phyloP scores from a whole-genome alignment of 176 grass and related monocot genomes.

The Carex pumila region DNA sequence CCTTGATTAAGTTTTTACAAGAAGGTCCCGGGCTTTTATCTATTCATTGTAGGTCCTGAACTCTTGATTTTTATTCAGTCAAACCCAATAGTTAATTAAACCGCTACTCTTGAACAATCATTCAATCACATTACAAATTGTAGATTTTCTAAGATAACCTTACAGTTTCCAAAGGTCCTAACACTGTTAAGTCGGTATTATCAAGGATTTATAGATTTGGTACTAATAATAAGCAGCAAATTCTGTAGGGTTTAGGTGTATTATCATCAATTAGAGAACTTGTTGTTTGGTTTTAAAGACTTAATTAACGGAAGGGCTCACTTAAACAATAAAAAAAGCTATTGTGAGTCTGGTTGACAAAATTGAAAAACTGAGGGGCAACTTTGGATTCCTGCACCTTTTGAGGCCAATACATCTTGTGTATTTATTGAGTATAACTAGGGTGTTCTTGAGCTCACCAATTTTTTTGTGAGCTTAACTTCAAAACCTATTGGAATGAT shows the following conservation, averaged over 20 bases:
- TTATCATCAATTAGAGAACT: not conserved
- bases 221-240: not conserved
- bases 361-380: not conserved
- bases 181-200: not conserved
- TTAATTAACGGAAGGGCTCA: not conserved
- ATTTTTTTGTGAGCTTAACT: too few relatives aligned
- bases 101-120: not conserved
- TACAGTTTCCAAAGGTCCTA: not conserved
- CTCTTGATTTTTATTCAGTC: not conserved
- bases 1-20: conserved; percentile 3
- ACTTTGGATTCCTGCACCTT: not conserved
- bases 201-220: not conserved
- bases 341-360: not conserved
- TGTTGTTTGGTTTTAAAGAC: not conserved
- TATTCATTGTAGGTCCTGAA: not conserved
- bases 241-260: not conserved
- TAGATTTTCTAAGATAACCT: not conserved
- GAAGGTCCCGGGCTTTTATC: not conserved
- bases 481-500: too few relatives aligned
- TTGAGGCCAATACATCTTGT: not conserved
- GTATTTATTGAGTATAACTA: not conserved
- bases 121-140: not conserved
- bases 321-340: not conserved
- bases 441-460: too few relatives aligned
- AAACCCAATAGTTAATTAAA: not conserved